Evolutionary conservation across 1,139 yeast species (phyloP), one percentile per base, ranked within the genome.

Genomic region (Dujonia santamariae): DNA sequence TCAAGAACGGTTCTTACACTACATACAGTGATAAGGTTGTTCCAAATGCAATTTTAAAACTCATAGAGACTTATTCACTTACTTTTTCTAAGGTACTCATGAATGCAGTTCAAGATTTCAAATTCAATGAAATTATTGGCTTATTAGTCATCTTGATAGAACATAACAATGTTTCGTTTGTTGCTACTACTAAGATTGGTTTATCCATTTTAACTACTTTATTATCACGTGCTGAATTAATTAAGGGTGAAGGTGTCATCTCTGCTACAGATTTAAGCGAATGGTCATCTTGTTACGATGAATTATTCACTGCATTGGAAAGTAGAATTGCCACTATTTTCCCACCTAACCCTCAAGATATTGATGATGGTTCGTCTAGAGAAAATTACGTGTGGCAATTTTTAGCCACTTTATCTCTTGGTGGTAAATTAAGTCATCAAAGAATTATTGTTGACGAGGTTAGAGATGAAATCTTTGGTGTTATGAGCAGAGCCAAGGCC

Each of bases 361-460:
- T 55, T 9, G 84, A 76, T 41, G 96, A 86, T 53, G 90, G 83
- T 44, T 78, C 95, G 0, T 52, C 63, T 2, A 59, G 63, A 37
- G 72, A 66, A 44, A 69, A 69, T 47, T 88, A 90, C 51, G 90
- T 88, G 32, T 92, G 98, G 98, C 97, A 92, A 64, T 90, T 92
- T 54, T 74, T 92, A 61, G 98, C 98, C 24, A 85, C 96, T 11
- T 72, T 92, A 41, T 94, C 97, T 0, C 70, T 92, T 43, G 94
- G 96, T 42, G 97, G 97, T 47, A 84, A 85, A 56, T 72, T 90
- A 49, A 87, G 84, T 50, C 97, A 90, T 59, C 97, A 92, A 70
- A 79, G 97, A 63, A 80, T 87, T 43, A 84, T 92, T 49, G 96
- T 92, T 34, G 97, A 88, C 58, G 97, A 90, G 56, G 92, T 88